Percentiles rank a stretch among this genome's conserved stretches.
phyloP scores from a whole-genome alignment of 31 red algal genomes.

The Asparagopsis taxiformis region DNA sequence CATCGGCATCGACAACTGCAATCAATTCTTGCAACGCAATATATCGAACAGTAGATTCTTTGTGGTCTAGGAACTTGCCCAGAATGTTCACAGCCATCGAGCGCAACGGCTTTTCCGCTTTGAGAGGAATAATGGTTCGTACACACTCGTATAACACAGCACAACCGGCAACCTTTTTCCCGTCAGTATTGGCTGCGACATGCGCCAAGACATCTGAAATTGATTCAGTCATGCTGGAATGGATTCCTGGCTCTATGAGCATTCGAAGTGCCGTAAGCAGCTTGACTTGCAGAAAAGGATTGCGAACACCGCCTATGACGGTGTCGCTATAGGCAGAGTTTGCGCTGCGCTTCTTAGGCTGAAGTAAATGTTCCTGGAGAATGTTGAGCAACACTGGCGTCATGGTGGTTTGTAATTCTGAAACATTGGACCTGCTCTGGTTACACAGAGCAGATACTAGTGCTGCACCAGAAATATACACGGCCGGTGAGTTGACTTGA shows the following conservation, averaged over 20 bases:
- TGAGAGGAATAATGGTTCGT: constrained; percentile 57
- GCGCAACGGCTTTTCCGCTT: constrained; percentile 34
- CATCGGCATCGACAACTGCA: constrained; percentile 44
- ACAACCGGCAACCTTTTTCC: constrained; percentile 39
- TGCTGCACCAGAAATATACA: constrained; percentile 72
- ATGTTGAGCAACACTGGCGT: constrained; percentile 30
- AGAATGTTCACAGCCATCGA: constrained; percentile 39
- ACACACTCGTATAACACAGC: constrained; percentile 92
- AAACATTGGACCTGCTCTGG: constrained; percentile 25
- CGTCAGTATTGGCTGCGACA: constrained; percentile 73
- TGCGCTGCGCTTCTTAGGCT: constrained; percentile 23
- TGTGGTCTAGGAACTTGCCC: constrained; percentile 71
- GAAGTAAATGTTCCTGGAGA: constrained; percentile 54
- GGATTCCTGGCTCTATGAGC: constrained; percentile 10
- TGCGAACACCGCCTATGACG: constrained; percentile 60
- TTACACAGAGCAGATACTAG: constrained; percentile 68
- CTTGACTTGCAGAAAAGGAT: constrained; percentile 83
- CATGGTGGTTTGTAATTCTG: constrained; percentile 15
- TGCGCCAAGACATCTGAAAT: constrained; percentile 66
- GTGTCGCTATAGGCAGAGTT: constrained; percentile 1
- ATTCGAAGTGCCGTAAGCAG: constrained; percentile 44
- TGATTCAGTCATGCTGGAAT: constrained; percentile 2
- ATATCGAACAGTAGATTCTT: constrained; percentile 90
- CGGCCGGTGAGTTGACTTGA: constrained; percentile 35
- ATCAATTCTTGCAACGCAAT: constrained; percentile 81